These are phyloP conservation scores for Sporobolomyces phaffii DNA, from an alignment of 768 basidiomycete genomes.

Conservation along the genomic window DNA sequence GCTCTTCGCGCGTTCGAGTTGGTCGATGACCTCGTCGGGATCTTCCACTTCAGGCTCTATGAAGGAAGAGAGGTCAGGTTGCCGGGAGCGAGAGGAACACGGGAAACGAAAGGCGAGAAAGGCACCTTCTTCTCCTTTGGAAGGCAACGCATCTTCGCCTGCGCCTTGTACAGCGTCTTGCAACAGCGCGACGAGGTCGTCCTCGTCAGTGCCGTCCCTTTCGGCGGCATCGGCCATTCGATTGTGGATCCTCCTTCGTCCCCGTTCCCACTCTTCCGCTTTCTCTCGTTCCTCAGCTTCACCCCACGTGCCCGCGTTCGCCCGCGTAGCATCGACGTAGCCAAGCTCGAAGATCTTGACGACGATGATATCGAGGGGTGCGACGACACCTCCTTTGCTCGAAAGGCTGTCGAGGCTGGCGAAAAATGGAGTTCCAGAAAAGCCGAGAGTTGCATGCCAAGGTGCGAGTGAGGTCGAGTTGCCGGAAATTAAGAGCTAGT, in stretches of 20 bases:
- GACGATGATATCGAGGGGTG: slow-evolving; percentile 68
- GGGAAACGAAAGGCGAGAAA: not conserved
- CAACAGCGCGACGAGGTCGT: slow-evolving; percentile 25
- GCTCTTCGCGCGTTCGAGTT: slow-evolving; percentile 11
- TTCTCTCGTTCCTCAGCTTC: slow-evolving; percentile 16
- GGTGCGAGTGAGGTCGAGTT: slow-evolving; percentile 80
- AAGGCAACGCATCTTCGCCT: not conserved
- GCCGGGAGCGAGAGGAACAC: not conserved
- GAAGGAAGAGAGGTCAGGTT: not conserved
- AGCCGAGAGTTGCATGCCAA: slow-evolving; percentile 86
- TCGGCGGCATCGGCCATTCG: slow-evolving; percentile 13
- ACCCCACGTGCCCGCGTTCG: slow-evolving; percentile 57
- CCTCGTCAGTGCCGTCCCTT: slow-evolving; percentile 15
- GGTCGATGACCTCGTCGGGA: slow-evolving; percentile 36
- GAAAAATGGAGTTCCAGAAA: slow-evolving; percentile 59
- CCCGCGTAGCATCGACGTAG: slow-evolving; percentile 63
- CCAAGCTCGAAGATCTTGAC: slow-evolving; percentile 70
- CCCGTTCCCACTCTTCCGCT: slow-evolving; percentile 30
- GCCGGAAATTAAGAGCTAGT: slow-evolving; percentile 59
- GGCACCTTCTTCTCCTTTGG: not conserved
- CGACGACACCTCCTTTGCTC: slow-evolving; percentile 70
- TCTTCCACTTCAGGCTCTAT: slow-evolving; percentile 14
- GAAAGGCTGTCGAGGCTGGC: slow-evolving; percentile 73
- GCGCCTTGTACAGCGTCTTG: slow-evolving; percentile 16
- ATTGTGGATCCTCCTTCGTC: slow-evolving; percentile 5